Evolutionary conservation across 2,329 filamentous ascomycete genomes (phyloP).

Genomic region (Shiraia sp.): DNA sequence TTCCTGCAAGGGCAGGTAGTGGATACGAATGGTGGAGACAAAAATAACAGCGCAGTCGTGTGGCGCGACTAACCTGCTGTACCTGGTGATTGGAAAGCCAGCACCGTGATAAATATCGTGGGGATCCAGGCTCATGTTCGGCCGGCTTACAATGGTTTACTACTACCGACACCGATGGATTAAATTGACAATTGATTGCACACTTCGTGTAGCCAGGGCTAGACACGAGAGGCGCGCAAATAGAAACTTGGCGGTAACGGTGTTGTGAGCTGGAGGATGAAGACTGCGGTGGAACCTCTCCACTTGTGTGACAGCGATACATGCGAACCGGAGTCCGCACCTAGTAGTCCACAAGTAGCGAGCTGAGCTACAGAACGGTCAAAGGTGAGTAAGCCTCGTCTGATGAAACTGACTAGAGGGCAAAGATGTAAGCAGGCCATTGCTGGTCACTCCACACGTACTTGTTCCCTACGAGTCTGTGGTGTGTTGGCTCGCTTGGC

Average conservation of each 20-base stretch:
- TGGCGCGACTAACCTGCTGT: conserved; percentile 17
- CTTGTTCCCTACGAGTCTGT: not conserved
- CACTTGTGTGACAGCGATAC: not conserved
- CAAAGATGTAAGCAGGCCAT: not conserved
- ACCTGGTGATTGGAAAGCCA: conserved; percentile 13
- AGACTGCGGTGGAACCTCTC: not conserved
- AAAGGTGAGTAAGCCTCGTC: not conserved
- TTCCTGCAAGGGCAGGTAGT: conserved; percentile 34
- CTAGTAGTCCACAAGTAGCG: conserved; percentile 1
- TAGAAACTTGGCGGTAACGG: conserved; percentile 17
- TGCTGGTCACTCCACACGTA: not conserved
- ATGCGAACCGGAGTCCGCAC: not conserved
- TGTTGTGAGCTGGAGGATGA: conserved; percentile 3
- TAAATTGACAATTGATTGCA: conserved; percentile 43
- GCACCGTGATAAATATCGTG: conserved; percentile 13
- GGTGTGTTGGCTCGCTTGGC: too few relatives aligned
- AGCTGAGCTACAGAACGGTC: not conserved
- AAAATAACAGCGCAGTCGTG: conserved; percentile 33
- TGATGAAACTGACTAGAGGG: not conserved
- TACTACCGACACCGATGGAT: conserved; percentile 26
- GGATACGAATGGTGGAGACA: conserved; percentile 23
- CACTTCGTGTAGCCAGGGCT: conserved; percentile 24
- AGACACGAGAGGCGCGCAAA: conserved; percentile 15
- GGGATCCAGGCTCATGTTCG: conserved; percentile 30
- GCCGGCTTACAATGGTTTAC: conserved; percentile 16